Conservation (phyloP, 495 filamentous ascomycete genomes). For the Xylaria cubensis region DNA sequence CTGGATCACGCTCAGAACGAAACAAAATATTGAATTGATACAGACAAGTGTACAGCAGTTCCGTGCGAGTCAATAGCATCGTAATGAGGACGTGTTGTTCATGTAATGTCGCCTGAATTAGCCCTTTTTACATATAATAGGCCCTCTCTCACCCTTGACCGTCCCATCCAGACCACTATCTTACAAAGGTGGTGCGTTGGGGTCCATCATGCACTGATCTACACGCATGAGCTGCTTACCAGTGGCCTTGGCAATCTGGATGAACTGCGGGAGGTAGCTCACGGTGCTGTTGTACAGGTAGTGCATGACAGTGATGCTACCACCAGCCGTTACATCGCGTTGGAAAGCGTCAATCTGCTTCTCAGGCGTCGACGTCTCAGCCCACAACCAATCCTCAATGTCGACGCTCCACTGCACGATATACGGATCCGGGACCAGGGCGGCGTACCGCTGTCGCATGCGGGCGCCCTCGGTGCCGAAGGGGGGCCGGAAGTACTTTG, state of each 20-base stretch:
- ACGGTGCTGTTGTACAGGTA: conserved; percentile 75
- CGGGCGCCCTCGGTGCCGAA: conserved; percentile 78
- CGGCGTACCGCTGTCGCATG: conserved; percentile 68
- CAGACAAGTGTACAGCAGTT: neutral
- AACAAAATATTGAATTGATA: neutral
- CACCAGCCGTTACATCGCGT: conserved; percentile 68
- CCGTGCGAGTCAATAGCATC: neutral
- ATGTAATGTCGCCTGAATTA: neutral
- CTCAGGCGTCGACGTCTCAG: conserved; percentile 66
- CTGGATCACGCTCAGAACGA: neutral
- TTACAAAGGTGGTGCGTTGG: conserved; percentile 64
- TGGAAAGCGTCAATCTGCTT: conserved; percentile 79
- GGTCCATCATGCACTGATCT: conserved; percentile 80
- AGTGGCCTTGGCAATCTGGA: conserved; percentile 68
- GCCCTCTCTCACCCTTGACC: neutral
- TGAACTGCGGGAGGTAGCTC: conserved; percentile 70
- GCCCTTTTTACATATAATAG: neutral
- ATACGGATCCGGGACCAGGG: conserved; percentile 51
- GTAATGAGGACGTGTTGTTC: neutral
- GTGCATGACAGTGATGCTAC: conserved; percentile 79
- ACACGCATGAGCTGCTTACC: conserved; percentile 77
- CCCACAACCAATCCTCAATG: conserved; percentile 82
- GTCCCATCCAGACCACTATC: neutral
- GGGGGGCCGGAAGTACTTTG: conserved; percentile 75
- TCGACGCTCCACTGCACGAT: conserved; percentile 80